These are phyloP conservation scores for Entomophthora muscae DNA, from an alignment of 371 early-diverging fungal genomes.

Conservation along the genomic window DNA sequence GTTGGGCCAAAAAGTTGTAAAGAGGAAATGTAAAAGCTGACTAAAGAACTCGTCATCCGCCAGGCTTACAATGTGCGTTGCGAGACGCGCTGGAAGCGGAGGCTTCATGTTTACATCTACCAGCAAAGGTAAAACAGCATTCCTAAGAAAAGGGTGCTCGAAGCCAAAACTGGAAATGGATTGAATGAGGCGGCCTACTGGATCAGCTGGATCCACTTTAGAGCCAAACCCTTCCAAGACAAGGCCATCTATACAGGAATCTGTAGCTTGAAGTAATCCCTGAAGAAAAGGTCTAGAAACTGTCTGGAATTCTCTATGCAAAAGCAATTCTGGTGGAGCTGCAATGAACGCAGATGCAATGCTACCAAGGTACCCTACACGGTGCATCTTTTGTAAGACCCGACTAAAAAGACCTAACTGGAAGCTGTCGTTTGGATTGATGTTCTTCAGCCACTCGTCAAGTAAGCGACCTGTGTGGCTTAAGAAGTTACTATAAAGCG, in stretches of 20 bases:
- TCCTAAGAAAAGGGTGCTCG: background rate
- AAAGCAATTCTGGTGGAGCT: background rate
- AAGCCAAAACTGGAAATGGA: background rate
- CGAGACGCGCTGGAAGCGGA: background rate
- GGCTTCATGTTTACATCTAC: background rate
- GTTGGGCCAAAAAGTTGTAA: background rate
- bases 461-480: background rate
- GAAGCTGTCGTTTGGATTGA: background rate
- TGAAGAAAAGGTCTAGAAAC: background rate
- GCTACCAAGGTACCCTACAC: background rate
- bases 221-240: background rate
- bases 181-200: background rate
- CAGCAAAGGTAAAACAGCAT: background rate
- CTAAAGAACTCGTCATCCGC: background rate
- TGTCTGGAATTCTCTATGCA: background rate
- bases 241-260: background rate
- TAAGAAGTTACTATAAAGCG: background rate
- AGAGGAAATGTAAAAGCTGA: background rate
- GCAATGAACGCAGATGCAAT: background rate
- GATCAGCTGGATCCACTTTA: background rate
- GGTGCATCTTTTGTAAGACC: background rate
- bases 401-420: background rate
- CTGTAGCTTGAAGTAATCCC: background rate
- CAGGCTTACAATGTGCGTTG: background rate
- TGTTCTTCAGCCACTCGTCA: background rate